Percentiles rank a stretch among this genome's conserved stretches.
Evolutionary conservation across 768 basidiomycete species (phyloP).

Genomic region (Podaxis pistillaris): DNA sequence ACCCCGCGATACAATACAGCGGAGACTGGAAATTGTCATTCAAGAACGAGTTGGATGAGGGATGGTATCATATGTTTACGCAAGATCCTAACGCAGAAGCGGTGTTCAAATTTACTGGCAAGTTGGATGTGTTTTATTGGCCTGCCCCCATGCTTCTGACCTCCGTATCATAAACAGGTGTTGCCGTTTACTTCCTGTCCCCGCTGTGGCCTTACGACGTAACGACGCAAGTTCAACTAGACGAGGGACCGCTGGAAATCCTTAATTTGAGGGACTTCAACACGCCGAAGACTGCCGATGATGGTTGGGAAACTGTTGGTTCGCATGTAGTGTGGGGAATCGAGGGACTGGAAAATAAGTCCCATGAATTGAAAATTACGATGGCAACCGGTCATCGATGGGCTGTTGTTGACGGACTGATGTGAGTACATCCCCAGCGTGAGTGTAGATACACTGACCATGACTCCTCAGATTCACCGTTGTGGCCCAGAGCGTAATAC

Average conservation of each 20-base stretch:
- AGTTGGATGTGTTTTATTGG: background rate
- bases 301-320: conserved; percentile 34
- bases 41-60: background rate
- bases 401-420: conserved; percentile 37
- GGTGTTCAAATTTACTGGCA: conserved; percentile 11
- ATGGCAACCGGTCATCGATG: conserved; percentile 32
- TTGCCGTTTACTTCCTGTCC: conserved; percentile 33
- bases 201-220: conserved; percentile 38
- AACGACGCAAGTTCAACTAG: conserved; percentile 28
- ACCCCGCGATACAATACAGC: conserved; percentile 1
- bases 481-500: background rate
- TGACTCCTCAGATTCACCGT: background rate
- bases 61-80: background rate
- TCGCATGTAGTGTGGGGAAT: conserved; percentile 36
- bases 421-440: conserved; percentile 26
- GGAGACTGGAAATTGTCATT: background rate
- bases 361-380: conserved; percentile 35
- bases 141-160: background rate
- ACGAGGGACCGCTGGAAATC: conserved; percentile 20
- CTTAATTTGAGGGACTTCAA: conserved; percentile 25
- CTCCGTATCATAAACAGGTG: conserved; percentile 21
- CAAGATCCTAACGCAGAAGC: conserved; percentile 7
- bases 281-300: conserved; percentile 9
- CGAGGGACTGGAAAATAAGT: conserved; percentile 27
- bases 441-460: background rate